Evolutionary conservation across 352 stramenopile species (phyloP), one percentile per base, ranked within the genome.

Genomic region (Phytophthora meadii): DNA sequence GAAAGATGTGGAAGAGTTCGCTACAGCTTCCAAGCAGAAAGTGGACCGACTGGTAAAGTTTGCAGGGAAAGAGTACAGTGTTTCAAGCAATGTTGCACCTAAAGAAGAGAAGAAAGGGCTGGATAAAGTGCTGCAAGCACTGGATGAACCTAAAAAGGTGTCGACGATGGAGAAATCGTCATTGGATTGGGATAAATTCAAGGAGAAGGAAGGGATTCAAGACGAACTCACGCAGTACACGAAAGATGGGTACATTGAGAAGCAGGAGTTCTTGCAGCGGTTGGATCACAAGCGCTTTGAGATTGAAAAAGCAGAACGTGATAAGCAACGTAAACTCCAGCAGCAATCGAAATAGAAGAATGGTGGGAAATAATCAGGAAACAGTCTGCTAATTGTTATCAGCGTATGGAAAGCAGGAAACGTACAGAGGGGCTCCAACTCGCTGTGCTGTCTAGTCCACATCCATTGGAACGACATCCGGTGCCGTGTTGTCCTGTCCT

Each of bases 181-280:
- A 30, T 72, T 97, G 14, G 96, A 99, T 74, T 99, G 96, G 96
- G 93, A 98, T 72, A 84, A 88, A 22, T 99, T 98, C 81, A 99
- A 99, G 70, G 79, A 95, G 37, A 76, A 94, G 32, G 81, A 97
- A 51, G 89, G 89, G 41, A 88, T 98, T 50, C 88, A 97, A 44
- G 94, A 98, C 49, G 91, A 98, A 58, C 74, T 99, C 12, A 79
- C 89, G 32, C 93, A 98, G 49, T 87, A 95, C 76, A 96, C 87
- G 6, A 98, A 98, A 66, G 87, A 98, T 64, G 96, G 91, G 62
- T 92, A 95, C 75, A 81, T 99, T 52, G 94, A 98, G 55, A 98
- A 98, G 69, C 93, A 98, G 61, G 91, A 98, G 65, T 99, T 99
- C 74, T 81, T 99, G 41, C 77, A 94, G 51, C 87, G 91, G 19